Evolutionary conservation across 805 yeast species (phyloP), one percentile per base, ranked within the genome.

Genomic region (Ogataea haglerorum): DNA sequence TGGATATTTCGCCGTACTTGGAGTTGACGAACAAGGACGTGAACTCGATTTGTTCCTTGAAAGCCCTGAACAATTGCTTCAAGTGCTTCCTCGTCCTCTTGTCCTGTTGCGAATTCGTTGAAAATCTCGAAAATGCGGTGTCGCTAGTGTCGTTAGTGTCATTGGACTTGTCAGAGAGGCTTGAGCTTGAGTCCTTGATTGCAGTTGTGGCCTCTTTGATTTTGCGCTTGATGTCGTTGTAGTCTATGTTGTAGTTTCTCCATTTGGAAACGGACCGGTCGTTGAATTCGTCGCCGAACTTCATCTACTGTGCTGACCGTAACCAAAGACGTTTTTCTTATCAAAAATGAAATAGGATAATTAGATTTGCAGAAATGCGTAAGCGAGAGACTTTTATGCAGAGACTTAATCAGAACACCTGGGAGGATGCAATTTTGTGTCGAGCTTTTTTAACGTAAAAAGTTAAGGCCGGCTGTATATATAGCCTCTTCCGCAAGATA

Each of bases 191-290:
- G 17, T 43, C 44, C 15, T 53, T 40, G 17, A 31, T 24, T 2
- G 42, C 51, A 1, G 67, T 56, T 1, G 91, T 83, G 7, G 80
- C 78, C 15, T 61, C 57, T 52, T 81, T 73, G 43, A 90, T 86
- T 32, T 74, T 70, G 4, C 64, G 63, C 61, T 89, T 90, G 42
- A 90, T 60, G 26, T 80, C 85, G 50, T 87, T 83, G 63, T 90
- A 90, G 55, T 87, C 89, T 29, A 90, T 71, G 60, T 90, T 88
- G 63, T 86, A 82, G 46, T 77, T 75, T 53, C 76, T 75, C 97
- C 98, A 90, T 65, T 86, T 93, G 2, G 90, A 88, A 17, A 88
- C 84, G 10, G 95, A 84, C 51, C 87, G 72, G 48, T 76, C 79
- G 38, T 75, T 68, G 16, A 90, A 71, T 54, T 84, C 89, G 30